phyloP scores from a whole-genome alignment of 805 yeast genomes.

The Candida schatavii region DNA sequence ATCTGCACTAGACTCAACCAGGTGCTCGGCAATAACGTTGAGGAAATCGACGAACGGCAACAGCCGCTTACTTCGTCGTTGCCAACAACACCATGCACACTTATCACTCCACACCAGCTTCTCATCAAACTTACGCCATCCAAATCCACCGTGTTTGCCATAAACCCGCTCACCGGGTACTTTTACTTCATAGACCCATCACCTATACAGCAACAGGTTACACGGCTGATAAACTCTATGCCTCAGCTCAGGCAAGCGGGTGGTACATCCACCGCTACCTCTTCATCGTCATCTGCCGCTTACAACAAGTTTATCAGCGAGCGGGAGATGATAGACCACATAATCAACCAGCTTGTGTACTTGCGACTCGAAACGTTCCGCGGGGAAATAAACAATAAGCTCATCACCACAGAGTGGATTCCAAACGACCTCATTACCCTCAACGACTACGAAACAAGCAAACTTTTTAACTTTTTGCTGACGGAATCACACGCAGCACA shows the following conservation, averaged over 20 bases:
- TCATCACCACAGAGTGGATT: conserved; percentile 69
- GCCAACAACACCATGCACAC: conserved; percentile 6
- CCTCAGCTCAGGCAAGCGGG: conserved; percentile 15
- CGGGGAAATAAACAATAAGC: conserved; percentile 51
- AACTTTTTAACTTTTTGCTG: not conserved
- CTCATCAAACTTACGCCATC: conserved; percentile 28
- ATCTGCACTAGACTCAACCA: conserved; percentile 16
- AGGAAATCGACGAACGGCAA: not conserved
- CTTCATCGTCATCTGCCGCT: not conserved
- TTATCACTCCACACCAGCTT: conserved; percentile 32
- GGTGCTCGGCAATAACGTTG: conserved; percentile 9
- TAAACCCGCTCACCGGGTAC: conserved; percentile 39
- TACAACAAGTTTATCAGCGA: conserved; percentile 27
- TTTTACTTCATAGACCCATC: conserved; percentile 41
- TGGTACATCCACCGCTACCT: too few relatives aligned
- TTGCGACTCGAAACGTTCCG: conserved; percentile 49
- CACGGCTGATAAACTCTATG: conserved; percentile 28
- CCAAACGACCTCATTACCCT: conserved; percentile 53
- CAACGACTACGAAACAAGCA: conserved; percentile 39
- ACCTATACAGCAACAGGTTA: conserved; percentile 30
- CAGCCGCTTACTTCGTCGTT: conserved; percentile 4
- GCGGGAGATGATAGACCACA: conserved; percentile 26
- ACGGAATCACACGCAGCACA: not conserved
- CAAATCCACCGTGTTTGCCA: conserved; percentile 34
- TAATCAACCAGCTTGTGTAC: conserved; percentile 37